Evolutionary conservation across 2,329 filamentous ascomycete species (phyloP).

Genomic region (Colletotrichum sojae): DNA sequence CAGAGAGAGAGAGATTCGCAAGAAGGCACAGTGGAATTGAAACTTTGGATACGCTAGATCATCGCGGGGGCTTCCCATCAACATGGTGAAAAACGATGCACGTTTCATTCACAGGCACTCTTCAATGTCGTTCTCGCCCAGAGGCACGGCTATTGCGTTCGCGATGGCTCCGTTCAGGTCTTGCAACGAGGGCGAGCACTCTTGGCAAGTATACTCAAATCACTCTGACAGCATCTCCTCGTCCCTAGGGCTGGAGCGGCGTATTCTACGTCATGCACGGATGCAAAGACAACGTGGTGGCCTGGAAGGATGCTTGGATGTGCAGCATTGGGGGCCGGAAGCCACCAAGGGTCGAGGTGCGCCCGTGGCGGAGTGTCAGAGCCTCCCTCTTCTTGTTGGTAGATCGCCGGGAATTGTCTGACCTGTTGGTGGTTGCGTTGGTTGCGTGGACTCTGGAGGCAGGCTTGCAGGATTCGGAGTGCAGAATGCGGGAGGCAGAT

Average conservation of each 20-base stretch:
- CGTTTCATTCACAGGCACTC: too few species aligned
- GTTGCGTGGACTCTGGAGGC: not conserved
- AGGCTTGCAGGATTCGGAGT: constrained; percentile 1
- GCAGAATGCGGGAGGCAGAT: constrained; percentile 9
- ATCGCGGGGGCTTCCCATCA: too few species aligned
- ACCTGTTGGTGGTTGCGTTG: not conserved
- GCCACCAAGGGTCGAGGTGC: not conserved
- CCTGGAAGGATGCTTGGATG: constrained; percentile 23
- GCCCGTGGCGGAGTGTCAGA: not conserved
- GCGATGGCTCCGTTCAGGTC: too few species aligned
- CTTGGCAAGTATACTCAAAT: not conserved
- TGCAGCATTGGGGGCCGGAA: constrained; percentile 18
- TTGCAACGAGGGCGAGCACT: not conserved
- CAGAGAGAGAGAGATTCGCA: too few species aligned
- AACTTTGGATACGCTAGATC: not conserved
- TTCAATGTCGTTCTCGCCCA: too few species aligned
- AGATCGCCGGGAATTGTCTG: constrained; percentile 11
- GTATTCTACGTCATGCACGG: constrained; percentile 13
- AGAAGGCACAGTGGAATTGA: not conserved
- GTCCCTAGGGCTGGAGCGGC: not conserved
- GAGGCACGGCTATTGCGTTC: too few species aligned
- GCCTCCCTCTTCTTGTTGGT: not conserved
- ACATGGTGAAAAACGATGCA: too few species aligned
- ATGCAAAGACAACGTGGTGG: constrained; percentile 7
- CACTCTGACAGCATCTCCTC: not conserved